phyloP scores from a whole-genome alignment of 2,329 filamentous ascomycete species.

The Talaromyces sp. region DNA sequence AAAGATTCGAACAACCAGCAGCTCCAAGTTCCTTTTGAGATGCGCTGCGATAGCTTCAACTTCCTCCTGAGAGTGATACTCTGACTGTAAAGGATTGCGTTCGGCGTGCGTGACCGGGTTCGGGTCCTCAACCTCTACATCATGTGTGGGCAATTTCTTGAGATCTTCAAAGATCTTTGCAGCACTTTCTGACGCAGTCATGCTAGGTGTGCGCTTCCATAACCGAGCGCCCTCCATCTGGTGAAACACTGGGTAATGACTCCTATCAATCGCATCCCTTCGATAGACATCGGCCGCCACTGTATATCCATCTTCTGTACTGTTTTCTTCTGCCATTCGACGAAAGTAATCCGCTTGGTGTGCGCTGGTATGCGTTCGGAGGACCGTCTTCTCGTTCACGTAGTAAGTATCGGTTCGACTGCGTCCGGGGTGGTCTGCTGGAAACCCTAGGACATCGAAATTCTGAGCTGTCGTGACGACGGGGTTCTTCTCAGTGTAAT shows the following conservation, averaged over 20 bases:
- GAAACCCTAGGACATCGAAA: constrained; percentile 95
- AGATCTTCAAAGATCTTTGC: constrained; percentile 67
- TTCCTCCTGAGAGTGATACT: constrained; percentile 69
- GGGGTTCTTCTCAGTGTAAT: constrained; percentile 75
- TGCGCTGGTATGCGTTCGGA: constrained; percentile 91
- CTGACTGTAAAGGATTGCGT: constrained; percentile 76
- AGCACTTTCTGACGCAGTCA: constrained; percentile 47
- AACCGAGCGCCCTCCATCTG: constrained; percentile 95
- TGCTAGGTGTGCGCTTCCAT: constrained; percentile 65
- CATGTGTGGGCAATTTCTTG: constrained; percentile 67
- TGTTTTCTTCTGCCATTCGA: constrained; percentile 53
- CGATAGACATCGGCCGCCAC: constrained; percentile 94
- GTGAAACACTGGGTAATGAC: constrained; percentile 95
- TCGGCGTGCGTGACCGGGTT: constrained; percentile 73
- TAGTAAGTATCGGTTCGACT: constrained; percentile 93
- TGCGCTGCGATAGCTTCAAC: constrained; percentile 79
- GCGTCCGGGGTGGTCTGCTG: constrained; percentile 80
- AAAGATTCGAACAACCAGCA: constrained; percentile 88
- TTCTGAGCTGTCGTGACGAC: constrained; percentile 83
- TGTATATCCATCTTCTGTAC: constrained; percentile 67
- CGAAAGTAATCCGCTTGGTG: constrained; percentile 83
- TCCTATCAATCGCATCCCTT: constrained; percentile 88
- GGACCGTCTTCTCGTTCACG: constrained; percentile 74
- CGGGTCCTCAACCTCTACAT: constrained; percentile 75
- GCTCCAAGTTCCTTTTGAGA: constrained; percentile 82